Conservation (phyloP, 192 early-diverging fungal genomes). For the Chytriomyces sp. region DNA sequence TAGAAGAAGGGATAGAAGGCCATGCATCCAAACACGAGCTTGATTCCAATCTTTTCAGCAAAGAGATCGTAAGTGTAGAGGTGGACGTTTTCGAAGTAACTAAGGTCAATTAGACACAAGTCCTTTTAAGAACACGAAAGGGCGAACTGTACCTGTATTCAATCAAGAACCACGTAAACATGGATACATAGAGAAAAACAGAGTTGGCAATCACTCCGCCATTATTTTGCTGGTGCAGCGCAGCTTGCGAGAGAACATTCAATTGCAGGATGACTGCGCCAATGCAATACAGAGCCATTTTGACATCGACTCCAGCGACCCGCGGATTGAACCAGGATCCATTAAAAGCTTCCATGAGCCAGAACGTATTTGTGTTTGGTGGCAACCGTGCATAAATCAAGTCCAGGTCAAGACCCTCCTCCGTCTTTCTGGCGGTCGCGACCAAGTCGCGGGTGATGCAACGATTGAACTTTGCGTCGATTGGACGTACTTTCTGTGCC, state of each 20-base stretch:
- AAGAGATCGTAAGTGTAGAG: conserved; percentile 48
- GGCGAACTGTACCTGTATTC: conserved; percentile 32
- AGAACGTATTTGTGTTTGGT: neutral
- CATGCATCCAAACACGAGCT: conserved; percentile 40
- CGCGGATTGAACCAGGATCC: conserved; percentile 31
- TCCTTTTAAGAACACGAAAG: neutral
- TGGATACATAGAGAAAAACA: conserved; percentile 1
- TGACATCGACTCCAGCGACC: conserved; percentile 25
- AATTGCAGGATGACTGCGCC: conserved; percentile 33
- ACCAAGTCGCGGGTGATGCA: conserved; percentile 31
- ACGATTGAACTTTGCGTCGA: conserved; percentile 24
- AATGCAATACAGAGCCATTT: conserved; percentile 36
- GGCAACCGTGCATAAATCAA: neutral
- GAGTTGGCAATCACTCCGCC: conserved; percentile 14
- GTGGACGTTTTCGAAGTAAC: conserved; percentile 32
- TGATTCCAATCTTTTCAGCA: conserved; percentile 40
- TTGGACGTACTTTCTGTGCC: neutral
- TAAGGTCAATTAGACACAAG: neutral
- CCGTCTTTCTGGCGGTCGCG: neutral
- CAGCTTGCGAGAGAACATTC: conserved; percentile 21
- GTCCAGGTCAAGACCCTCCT: neutral
- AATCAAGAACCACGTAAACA: conserved; percentile 33
- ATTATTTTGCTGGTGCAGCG: neutral
- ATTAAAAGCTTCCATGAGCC: conserved; percentile 29
- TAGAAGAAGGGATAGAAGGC: conserved; percentile 42